These are phyloP conservation scores for Fusarium armeniacum DNA, from an alignment of 2,329 filamentous ascomycete species.

Conservation along the genomic window DNA sequence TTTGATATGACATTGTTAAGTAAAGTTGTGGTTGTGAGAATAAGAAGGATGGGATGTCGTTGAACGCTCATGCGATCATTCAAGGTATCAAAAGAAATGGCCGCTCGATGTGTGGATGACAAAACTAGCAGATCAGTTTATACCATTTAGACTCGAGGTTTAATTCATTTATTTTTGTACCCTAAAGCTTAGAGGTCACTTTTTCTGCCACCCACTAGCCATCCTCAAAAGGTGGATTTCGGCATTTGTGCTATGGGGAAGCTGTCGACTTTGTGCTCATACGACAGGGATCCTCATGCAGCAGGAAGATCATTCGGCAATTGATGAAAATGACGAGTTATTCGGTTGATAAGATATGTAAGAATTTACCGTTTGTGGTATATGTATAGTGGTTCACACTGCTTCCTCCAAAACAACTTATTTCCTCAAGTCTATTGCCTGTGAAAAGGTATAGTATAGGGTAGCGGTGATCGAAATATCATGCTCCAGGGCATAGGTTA, in stretches of 20 bases:
- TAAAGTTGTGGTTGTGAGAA: no score
- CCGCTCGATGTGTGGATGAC: no score
- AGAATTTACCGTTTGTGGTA: background rate
- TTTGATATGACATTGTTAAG: background rate
- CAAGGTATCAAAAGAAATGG: no score
- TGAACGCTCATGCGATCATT: background rate
- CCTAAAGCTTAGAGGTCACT: no score
- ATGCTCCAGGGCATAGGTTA: background rate
- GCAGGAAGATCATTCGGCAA: conserved; percentile 20
- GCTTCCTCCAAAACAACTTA: background rate
- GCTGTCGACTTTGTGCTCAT: background rate
- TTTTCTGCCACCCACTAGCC: no score
- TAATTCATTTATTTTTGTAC: no score
- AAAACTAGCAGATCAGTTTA: no score
- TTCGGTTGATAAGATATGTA: background rate
- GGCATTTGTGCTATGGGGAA: conserved; percentile 1
- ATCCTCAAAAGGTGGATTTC: background rate
- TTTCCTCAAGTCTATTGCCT: no score
- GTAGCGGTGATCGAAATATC: conserved; percentile 19
- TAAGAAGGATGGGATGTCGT: background rate
- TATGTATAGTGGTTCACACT: background rate
- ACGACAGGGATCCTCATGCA: conserved; percentile 21
- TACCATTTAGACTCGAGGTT: no score
- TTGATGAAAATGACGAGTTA: conserved; percentile 4
- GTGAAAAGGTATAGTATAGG: conserved; percentile 5